Percentiles rank a stretch among this genome's conserved stretches.
phyloP scores from a whole-genome alignment of 2,329 filamentous ascomycete species.

The Fusarium goolgardi region DNA sequence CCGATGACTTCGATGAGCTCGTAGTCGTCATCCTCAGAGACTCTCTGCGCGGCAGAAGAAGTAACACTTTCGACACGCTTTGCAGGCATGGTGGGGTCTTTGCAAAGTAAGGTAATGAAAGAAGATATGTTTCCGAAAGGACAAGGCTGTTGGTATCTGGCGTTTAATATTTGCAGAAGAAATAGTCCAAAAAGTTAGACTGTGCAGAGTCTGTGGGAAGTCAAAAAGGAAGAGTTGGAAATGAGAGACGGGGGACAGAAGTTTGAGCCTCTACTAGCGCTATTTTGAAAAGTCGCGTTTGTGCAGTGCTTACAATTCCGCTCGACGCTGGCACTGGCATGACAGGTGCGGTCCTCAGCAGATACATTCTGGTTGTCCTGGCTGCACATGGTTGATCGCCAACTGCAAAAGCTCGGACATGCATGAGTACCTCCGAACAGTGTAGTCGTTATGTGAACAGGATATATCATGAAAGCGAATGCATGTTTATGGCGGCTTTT shows the following conservation, averaged over 20 bases:
- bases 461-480: background rate
- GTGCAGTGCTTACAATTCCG: background rate
- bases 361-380: background rate
- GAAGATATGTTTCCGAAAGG: too few species aligned
- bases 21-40: background rate
- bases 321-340: background rate
- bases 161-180: background rate
- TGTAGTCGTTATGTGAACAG: background rate
- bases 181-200: background rate
- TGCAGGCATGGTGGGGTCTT: too few species aligned
- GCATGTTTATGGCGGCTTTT: accelerated
- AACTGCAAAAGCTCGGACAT: background rate
- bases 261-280: background rate
- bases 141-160: too few species aligned
- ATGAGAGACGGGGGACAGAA: background rate
- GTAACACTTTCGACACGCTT: too few species aligned
- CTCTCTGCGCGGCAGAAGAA: too few species aligned
- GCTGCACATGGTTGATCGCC: background rate
- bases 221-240: background rate
- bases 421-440: background rate
- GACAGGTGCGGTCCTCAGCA: background rate
- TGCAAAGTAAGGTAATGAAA: too few species aligned
- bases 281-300: background rate
- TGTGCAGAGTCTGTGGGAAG: background rate
- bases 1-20: background rate